A percentile compares a stretch with the other conserved stretches of the same genome.
These are phyloP conservation scores for Arabidopsis hybrid DNA, from an alignment of 441 rosid species.

Conservation along the genomic window DNA sequence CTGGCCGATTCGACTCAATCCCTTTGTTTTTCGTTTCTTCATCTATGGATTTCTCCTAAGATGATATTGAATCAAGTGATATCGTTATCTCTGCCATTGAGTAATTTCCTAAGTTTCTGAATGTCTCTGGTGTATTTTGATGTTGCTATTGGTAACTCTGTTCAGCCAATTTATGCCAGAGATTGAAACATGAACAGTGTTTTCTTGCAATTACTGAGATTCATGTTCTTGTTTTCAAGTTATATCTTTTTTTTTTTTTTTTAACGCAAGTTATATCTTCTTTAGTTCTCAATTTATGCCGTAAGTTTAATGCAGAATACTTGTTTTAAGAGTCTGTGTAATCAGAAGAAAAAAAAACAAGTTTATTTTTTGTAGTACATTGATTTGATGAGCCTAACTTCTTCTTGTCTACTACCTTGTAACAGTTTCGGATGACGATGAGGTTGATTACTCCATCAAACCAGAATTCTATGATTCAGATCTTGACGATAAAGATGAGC, in stretches of 20 bases:
- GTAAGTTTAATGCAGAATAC: no score
- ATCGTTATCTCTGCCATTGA: slow-evolving; percentile 1
- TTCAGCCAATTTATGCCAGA: neutral
- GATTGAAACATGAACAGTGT: no score
- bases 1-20: neutral
- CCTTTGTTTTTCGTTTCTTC: neutral
- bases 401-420: neutral
- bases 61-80: neutral
- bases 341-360: neutral
- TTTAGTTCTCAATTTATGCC: neutral
- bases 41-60: neutral
- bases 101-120: neutral
- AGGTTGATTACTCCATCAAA: slow-evolving; percentile 68
- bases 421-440: slow-evolving; percentile 78
- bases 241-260: no score
- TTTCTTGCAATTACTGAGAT: slow-evolving; percentile 3
- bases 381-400: slow-evolving; percentile 19
- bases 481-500: slow-evolving; percentile 70
- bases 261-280: neutral
- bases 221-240: neutral
- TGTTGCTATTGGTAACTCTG: neutral
- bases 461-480: slow-evolving; percentile 75
- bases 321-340: no score
- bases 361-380: neutral
- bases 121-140: neutral